Evolutionary conservation across 2,329 filamentous ascomycete species (phyloP).

Genomic region (Colletotrichum neosansevieriae): DNA sequence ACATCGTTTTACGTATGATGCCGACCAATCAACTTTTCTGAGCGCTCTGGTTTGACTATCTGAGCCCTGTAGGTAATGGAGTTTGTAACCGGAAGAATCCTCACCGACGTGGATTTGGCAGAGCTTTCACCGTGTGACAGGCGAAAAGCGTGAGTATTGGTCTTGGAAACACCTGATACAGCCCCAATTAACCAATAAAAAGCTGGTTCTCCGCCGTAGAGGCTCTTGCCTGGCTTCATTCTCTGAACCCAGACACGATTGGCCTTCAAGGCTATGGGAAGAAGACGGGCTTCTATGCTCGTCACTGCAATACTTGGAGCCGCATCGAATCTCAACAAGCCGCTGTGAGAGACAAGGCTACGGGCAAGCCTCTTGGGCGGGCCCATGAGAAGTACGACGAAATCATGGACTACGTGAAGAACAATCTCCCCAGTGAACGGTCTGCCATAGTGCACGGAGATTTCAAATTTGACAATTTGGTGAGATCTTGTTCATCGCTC

Average conservation of each 20-base stretch:
- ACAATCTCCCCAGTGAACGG: neutral
- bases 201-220: conserved; percentile 5
- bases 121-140: conserved; percentile 1
- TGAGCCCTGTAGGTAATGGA: neutral
- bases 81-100: neutral
- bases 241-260: neutral
- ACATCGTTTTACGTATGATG: neutral
- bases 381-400: neutral
- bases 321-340: conserved; percentile 5
- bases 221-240: conserved; percentile 6
- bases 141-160: neutral
- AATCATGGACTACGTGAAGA: neutral
- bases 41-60: neutral
- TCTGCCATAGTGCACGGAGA: neutral
- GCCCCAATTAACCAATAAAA: neutral
- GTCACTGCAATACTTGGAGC: neutral
- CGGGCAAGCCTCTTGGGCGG: neutral
- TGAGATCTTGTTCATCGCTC: neutral
- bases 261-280: neutral
- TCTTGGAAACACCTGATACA: neutral
- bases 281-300: neutral
- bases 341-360: neutral
- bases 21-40: neutral
- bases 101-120: neutral
- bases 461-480: conserved; percentile 7